Conservation (phyloP, 2,329 filamentous ascomycete genomes). For the Penicillium brasilianum region DNA sequence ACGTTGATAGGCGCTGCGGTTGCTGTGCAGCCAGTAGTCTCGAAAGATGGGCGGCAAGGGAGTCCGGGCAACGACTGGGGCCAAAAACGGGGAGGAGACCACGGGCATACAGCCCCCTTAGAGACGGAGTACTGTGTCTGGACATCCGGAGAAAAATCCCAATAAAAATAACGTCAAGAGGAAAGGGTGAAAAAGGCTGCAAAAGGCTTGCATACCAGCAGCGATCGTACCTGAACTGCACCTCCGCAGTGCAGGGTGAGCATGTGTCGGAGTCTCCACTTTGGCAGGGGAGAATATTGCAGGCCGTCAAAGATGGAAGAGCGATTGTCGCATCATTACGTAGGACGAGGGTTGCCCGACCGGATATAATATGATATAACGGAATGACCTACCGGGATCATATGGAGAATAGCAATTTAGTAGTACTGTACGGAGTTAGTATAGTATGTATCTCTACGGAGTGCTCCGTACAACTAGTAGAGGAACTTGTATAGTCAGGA, state of each 20-base stretch:
- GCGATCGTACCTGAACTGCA: constrained; percentile 15
- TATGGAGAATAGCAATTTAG: no score
- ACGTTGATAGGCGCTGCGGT: constrained; percentile 41
- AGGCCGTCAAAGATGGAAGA: constrained; percentile 5
- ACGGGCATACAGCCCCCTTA: background rate
- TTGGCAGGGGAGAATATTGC: constrained; percentile 6
- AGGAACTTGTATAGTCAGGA: no score
- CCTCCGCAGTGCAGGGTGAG: constrained; percentile 11
- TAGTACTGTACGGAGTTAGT: no score
- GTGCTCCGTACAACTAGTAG: no score
- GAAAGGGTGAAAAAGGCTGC: constrained; percentile 4
- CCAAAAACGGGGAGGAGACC: constrained; percentile 13
- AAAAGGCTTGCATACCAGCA: constrained; percentile 14
- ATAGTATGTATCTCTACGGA: no score
- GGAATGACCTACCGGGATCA: no score
- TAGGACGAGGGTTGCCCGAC: constrained; percentile 19
- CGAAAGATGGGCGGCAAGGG: constrained; percentile 42
- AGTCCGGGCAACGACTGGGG: constrained; percentile 43
- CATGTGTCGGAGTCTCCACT: constrained; percentile 10
- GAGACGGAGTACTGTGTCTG: constrained; percentile 14
- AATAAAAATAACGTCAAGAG: background rate
- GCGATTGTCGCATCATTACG: constrained; percentile 14
- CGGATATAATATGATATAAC: no score
- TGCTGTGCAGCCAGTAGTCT: constrained; percentile 39
- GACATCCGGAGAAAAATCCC: background rate